Conservation (phyloP, 2,329 filamentous ascomycete genomes). For the Teratosphaeria gauchensis region DNA sequence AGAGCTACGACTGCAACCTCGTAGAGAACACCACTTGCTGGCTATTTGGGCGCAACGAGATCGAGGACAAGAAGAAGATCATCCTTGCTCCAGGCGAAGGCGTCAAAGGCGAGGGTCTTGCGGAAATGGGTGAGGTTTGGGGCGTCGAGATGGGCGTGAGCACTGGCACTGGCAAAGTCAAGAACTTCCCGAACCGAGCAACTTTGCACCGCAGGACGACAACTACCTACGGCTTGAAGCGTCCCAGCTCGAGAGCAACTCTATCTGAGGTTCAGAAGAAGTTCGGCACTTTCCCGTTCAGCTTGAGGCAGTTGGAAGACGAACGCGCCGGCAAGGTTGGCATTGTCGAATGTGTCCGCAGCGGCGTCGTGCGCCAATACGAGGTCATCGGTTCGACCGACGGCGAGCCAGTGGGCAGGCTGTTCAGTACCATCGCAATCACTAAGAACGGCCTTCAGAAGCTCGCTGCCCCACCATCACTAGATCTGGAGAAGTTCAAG, state of each 20-base stretch:
- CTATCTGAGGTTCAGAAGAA: slow-evolving; percentile 94
- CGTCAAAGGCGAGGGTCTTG: slow-evolving; percentile 78
- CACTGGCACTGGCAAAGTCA: slow-evolving; percentile 86
- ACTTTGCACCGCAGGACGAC: slow-evolving; percentile 89
- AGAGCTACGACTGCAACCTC: slow-evolving; percentile 81
- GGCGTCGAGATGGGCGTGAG: slow-evolving; percentile 93
- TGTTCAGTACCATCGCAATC: slow-evolving; percentile 87
- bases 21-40: slow-evolving; percentile 98
- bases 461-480: slow-evolving; percentile 64
- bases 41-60: slow-evolving; percentile 94
- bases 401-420: slow-evolving; percentile 68
- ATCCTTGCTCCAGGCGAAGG: slow-evolving; percentile 80
- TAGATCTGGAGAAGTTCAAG: slow-evolving; percentile 75
- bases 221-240: slow-evolving; percentile 87
- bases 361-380: slow-evolving; percentile 88
- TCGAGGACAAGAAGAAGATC: slow-evolving; percentile 97
- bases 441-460: slow-evolving; percentile 95
- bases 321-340: slow-evolving; percentile 93
- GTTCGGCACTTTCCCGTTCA: slow-evolving; percentile 97
- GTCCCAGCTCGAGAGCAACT: slow-evolving; percentile 83
- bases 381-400: slow-evolving; percentile 95
- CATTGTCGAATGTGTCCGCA: slow-evolving; percentile 89
- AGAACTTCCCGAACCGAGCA: slow-evolving; percentile 75
- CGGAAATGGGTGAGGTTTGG: slow-evolving; percentile 91
- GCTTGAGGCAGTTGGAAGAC: slow-evolving; percentile 89